Conservation (phyloP, 768 basidiomycete species). For the Mycena albidolilacea region DNA sequence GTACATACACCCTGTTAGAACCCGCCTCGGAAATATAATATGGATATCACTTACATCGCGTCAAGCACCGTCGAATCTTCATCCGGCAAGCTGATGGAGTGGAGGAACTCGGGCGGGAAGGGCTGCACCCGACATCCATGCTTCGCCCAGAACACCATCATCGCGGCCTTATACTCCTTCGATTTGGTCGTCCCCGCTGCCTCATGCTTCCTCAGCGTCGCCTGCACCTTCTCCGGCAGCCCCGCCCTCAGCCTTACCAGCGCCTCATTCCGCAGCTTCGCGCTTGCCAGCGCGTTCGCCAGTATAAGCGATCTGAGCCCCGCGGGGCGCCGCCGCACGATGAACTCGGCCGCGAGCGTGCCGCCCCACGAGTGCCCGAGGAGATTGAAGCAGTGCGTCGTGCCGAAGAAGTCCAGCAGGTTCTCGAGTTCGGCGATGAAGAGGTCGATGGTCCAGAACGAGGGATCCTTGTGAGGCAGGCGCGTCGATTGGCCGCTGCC, state of each 20-base stretch:
- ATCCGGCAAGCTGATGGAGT: constrained; percentile 51
- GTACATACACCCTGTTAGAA: too few species aligned
- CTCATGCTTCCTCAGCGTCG: constrained; percentile 60
- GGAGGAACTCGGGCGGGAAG: constrained; percentile 56
- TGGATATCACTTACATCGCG: constrained; percentile 57
- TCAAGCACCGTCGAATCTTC: constrained; percentile 63
- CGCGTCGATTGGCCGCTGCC: constrained; percentile 69
- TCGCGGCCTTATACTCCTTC: constrained; percentile 62
- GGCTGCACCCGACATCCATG: constrained; percentile 63
- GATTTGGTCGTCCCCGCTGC: constrained; percentile 58
- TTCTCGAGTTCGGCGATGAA: constrained; percentile 45
- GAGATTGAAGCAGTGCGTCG: constrained; percentile 8
- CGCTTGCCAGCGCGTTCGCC: constrained; percentile 54
- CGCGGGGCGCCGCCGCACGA: constrained; percentile 38
- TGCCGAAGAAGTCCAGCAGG: constrained; percentile 6
- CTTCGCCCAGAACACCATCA: constrained; percentile 56
- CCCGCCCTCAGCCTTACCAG: constrained; percentile 47
- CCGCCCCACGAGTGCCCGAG: constrained; percentile 45
- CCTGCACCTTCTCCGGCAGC: constrained; percentile 59
- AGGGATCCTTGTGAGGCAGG: constrained; percentile 57
- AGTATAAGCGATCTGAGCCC: constrained; percentile 51
- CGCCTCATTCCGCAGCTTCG: constrained; percentile 53
- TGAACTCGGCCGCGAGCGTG: constrained; percentile 53
- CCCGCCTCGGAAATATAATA: not conserved
- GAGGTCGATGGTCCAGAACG: constrained; percentile 63